Conservation (phyloP, 768 basidiomycete species). For the Agaricus bisporus region DNA sequence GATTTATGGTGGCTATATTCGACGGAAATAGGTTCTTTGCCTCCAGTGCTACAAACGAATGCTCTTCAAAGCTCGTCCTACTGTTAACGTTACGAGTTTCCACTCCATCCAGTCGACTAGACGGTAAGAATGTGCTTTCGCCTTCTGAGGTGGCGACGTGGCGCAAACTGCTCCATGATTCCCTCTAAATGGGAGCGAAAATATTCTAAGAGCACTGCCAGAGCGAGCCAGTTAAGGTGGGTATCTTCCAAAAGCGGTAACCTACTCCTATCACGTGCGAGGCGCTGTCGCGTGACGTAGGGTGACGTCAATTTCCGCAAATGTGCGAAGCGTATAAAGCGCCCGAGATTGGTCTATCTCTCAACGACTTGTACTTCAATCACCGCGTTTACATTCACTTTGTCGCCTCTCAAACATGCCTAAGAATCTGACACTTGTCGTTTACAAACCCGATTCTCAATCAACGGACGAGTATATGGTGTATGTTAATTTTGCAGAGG, state of each 20-base stretch:
- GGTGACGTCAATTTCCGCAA: constrained; percentile 13
- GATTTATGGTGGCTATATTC: not conserved
- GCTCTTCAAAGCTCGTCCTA: not conserved
- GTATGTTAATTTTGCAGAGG: constrained; percentile 62
- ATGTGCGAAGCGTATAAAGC: not conserved
- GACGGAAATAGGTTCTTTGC: constrained; percentile 2
- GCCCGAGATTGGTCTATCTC: constrained; percentile 1
- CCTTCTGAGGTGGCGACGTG: not conserved
- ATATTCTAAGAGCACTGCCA: too few relatives aligned
- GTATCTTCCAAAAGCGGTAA: not conserved
- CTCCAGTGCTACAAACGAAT: not conserved
- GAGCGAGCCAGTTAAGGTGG: too few relatives aligned
- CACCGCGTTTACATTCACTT: constrained; percentile 4
- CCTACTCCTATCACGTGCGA: not conserved
- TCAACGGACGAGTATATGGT: constrained; percentile 69
- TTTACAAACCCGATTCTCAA: constrained; percentile 74
- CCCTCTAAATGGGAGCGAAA: not conserved
- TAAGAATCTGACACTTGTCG: constrained; percentile 55
- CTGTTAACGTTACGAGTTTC: too few relatives aligned
- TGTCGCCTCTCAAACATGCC: constrained; percentile 25
- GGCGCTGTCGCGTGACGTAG: constrained; percentile 23
- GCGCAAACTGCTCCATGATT: not conserved
- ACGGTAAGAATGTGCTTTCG: not conserved
- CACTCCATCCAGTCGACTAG: not conserved
- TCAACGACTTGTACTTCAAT: constrained; percentile 3